Conservation (phyloP, 2,329 filamentous ascomycete species). For the Colletotrichum tropicicola region DNA sequence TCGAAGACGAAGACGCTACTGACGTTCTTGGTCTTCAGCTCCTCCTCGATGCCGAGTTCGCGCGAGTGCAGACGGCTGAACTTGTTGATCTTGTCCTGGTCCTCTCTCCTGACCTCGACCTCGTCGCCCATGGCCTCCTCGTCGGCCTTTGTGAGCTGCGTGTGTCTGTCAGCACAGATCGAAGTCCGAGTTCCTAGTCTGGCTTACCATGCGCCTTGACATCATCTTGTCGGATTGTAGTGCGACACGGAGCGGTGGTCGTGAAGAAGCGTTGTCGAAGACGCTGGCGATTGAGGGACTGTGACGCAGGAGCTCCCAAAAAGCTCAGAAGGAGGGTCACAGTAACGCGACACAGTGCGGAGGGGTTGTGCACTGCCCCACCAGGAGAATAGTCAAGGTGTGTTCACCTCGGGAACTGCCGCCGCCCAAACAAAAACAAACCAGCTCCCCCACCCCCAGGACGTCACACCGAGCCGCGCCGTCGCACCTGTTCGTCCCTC, state of each 20-base stretch:
- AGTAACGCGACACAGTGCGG: slow-evolving; percentile 1
- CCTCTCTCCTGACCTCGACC: slow-evolving; percentile 92
- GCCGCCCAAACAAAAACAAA: slow-evolving; percentile 20
- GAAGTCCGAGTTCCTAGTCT: too few species aligned
- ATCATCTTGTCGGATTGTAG: slow-evolving; percentile 46
- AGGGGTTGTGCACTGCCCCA: neutral
- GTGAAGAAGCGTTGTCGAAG: slow-evolving; percentile 1
- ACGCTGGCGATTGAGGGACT: neutral
- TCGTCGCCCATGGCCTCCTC: slow-evolving; percentile 83
- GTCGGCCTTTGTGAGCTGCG: slow-evolving; percentile 91
- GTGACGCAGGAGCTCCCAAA: slow-evolving; percentile 18
- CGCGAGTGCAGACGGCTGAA: slow-evolving; percentile 95
- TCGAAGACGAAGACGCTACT: slow-evolving; percentile 37
- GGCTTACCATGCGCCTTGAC: slow-evolving; percentile 68
- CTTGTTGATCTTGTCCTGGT: slow-evolving; percentile 98
- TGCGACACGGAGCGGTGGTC: neutral
- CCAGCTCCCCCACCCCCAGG: slow-evolving; percentile 9
- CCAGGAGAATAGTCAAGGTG: neutral
- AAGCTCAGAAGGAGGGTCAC: slow-evolving; percentile 30
- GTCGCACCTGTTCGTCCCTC: neutral
- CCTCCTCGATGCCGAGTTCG: slow-evolving; percentile 80
- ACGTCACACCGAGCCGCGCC: slow-evolving; percentile 4
- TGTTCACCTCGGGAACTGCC: slow-evolving; percentile 26
- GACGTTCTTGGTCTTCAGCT: slow-evolving; percentile 82
- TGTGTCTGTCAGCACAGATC: neutral